Evolutionary conservation across 2,329 filamentous ascomycete species (phyloP).

Genomic region (Colletotrichum lini): DNA sequence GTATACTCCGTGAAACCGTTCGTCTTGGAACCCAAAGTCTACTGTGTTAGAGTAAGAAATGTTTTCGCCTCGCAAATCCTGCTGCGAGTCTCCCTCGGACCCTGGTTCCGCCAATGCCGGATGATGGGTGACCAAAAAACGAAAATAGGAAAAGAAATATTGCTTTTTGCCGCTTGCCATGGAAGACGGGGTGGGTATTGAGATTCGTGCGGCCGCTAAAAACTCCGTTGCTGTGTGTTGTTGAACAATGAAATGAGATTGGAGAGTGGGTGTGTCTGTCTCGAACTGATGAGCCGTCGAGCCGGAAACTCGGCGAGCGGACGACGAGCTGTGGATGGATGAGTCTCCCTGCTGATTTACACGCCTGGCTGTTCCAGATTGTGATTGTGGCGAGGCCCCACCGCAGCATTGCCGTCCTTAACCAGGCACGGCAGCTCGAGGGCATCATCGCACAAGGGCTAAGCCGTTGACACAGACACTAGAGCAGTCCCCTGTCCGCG

Average conservation of each 20-base stretch:
- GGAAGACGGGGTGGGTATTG: constrained; percentile 26
- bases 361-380: constrained; percentile 22
- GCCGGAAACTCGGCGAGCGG: neutral
- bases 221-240: constrained; percentile 24
- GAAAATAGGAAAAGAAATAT: neutral
- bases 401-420: constrained; percentile 15
- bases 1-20: constrained; percentile 37
- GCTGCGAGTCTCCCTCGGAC: neutral
- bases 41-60: constrained; percentile 31
- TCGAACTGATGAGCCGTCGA: neutral
- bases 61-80: constrained; percentile 7
- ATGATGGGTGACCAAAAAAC: neutral
- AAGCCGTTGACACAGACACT: constrained; percentile 26
- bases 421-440: constrained; percentile 24
- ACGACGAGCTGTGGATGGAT: constrained; percentile 3
- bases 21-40: constrained; percentile 32
- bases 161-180: neutral
- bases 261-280: neutral
- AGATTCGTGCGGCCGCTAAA: constrained; percentile 23
- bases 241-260: constrained; percentile 11
- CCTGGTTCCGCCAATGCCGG: constrained; percentile 10
- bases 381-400: neutral
- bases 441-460: constrained; percentile 31
- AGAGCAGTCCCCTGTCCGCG: constrained; percentile 21
- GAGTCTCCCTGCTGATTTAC: constrained; percentile 12